phyloP scores from a whole-genome alignment of 2,329 filamentous ascomycete species.

The Cyclaneusma minus region DNA sequence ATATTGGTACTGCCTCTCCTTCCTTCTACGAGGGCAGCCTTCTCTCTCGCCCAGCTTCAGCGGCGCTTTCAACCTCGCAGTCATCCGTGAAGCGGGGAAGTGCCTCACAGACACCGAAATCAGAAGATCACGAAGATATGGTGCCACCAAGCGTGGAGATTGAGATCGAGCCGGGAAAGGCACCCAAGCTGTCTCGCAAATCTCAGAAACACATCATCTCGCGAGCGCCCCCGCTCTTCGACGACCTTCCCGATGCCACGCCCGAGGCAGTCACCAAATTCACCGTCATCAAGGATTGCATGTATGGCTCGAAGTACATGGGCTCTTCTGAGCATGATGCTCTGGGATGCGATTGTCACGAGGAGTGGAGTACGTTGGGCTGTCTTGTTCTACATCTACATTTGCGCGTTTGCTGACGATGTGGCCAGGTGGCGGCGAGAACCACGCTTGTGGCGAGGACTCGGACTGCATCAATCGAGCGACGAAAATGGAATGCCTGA shows the following conservation, averaged over 20 bases:
- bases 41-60: too few relatives aligned
- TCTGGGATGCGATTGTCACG: conserved; percentile 85
- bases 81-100: conserved; percentile 12
- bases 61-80: conserved; percentile 11
- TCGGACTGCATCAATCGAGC: conserved; percentile 97
- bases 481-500: conserved; percentile 91
- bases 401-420: conserved; percentile 17
- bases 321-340: conserved; percentile 81
- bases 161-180: conserved; percentile 48
- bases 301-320: conserved; percentile 82
- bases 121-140: conserved; percentile 30
- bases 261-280: conserved; percentile 62
- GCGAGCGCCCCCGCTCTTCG: conserved; percentile 51
- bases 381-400: conserved; percentile 1
- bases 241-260: conserved; percentile 64
- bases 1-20: too few relatives aligned
- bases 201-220: conserved; percentile 52
- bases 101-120: conserved; percentile 16
- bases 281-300: conserved; percentile 67
- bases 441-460: conserved; percentile 85
- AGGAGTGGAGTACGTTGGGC: conserved; percentile 75
- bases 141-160: conserved; percentile 45
- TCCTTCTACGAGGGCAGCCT: too few relatives aligned
- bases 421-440: conserved; percentile 40
- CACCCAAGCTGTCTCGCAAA: conserved; percentile 59